A percentile compares a stretch with the other conserved stretches of the same genome.
These are phyloP conservation scores for Trypanosoma scelopori DNA, from an alignment of 208 protist genomes.

Conservation along the genomic window DNA sequence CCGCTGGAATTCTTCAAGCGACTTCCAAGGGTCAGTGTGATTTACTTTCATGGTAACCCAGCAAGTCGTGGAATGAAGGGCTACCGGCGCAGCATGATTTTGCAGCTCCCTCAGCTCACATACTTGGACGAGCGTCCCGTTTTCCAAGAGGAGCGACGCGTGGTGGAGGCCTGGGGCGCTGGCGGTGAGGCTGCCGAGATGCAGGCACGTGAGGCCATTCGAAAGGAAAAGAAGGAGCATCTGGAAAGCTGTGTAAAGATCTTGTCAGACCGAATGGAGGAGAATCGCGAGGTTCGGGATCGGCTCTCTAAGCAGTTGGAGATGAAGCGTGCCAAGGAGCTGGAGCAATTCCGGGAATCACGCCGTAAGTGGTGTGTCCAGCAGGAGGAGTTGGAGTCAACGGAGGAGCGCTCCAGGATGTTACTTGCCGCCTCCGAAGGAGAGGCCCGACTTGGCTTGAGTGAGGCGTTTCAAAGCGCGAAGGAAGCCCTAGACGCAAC, in stretches of 20 bases:
- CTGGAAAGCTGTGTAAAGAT: slow-evolving; percentile 74
- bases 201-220: slow-evolving; percentile 68
- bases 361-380: slow-evolving; percentile 44
- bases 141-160: slow-evolving; percentile 82
- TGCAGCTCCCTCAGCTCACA: slow-evolving; percentile 67
- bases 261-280: slow-evolving; percentile 72
- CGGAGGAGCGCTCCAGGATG: slow-evolving; percentile 33
- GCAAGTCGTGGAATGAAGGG: slow-evolving; percentile 59
- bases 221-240: slow-evolving; percentile 80
- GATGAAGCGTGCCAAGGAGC: slow-evolving; percentile 47
- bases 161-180: slow-evolving; percentile 77
- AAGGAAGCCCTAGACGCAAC: slow-evolving; percentile 14
- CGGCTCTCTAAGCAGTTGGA: slow-evolving; percentile 72
- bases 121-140: slow-evolving; percentile 91
- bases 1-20: slow-evolving; percentile 56
- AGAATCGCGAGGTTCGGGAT: slow-evolving; percentile 67
- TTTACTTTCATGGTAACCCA: slow-evolving; percentile 90
- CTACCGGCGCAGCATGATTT: slow-evolving; percentile 91
- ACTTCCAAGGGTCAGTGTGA: slow-evolving; percentile 82
- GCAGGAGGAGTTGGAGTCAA: slow-evolving; percentile 29
- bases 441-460: slow-evolving; percentile 32
- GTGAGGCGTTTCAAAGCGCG: slow-evolving; percentile 31
- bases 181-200: slow-evolving; percentile 72
- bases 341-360: slow-evolving; percentile 44
- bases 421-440: slow-evolving; percentile 42